A percentile compares a stretch with the other conserved stretches of the same genome.
Evolutionary conservation across 306 rosid species (phyloP).

Genomic region (Albizia julibrissin): DNA sequence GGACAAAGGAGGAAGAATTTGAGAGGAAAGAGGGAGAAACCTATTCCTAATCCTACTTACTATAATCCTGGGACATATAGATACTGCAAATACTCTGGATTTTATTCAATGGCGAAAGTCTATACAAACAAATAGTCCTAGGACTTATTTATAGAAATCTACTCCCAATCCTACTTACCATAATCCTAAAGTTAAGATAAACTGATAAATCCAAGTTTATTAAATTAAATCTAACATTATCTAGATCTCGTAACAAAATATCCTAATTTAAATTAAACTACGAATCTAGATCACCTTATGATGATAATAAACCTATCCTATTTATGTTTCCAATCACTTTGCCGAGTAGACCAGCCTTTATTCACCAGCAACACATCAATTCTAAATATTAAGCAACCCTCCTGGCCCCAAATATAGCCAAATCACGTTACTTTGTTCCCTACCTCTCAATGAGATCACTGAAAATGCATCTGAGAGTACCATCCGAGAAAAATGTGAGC

Average conservation of each 20-base stretch:
- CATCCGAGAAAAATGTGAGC: slow-evolving; percentile 49
- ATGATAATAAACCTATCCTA: not conserved
- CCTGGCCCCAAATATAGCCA: not conserved
- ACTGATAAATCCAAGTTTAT: not conserved
- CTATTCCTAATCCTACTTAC: too few relatives aligned
- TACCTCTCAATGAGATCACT: slow-evolving; percentile 87
- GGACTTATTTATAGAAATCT: not conserved
- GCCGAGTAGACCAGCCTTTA: not conserved
- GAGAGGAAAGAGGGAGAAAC: not conserved
- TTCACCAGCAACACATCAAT: not conserved
- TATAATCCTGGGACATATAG: not conserved
- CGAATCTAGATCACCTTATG: not conserved
- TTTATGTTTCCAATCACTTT: not conserved
- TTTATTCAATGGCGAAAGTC: not conserved
- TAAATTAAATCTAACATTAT: not conserved
- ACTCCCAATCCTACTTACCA: not conserved
- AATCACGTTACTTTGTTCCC: slow-evolving; percentile 14
- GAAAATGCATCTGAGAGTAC: slow-evolving; percentile 66
- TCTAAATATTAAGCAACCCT: slow-evolving; percentile 1
- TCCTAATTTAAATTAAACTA: not conserved
- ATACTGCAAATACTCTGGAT: not conserved
- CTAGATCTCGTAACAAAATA: not conserved
- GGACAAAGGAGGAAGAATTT: not conserved
- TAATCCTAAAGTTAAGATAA: not conserved
- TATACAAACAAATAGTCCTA: not conserved